phyloP scores from a whole-genome alignment of 345 rosid genomes.

The Cardamine occulta region DNA sequence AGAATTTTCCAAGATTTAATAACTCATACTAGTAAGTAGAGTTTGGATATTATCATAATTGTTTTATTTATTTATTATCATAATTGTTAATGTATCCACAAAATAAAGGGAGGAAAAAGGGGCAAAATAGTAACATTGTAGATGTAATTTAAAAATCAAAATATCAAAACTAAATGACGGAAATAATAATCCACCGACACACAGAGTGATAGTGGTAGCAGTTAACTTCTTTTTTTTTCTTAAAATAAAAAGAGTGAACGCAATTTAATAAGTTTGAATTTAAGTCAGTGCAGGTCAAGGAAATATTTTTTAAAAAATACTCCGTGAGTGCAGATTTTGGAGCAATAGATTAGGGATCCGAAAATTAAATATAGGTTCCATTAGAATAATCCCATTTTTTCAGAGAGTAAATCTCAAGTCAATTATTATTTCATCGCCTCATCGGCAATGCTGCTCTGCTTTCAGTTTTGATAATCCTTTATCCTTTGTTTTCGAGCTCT shows the following conservation, averaged over 20 bases:
- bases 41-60: too few species aligned
- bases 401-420: constrained; percentile 50
- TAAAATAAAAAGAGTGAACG: constrained; percentile 20
- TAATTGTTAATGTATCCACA: background rate
- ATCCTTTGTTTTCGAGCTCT: constrained; percentile 31
- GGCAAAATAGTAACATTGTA: background rate
- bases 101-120: background rate
- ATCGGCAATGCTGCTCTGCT: constrained; percentile 34
- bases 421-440: constrained; percentile 22
- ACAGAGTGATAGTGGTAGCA: constrained; percentile 36
- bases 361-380: constrained; percentile 1
- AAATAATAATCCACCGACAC: constrained; percentile 41
- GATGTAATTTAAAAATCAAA: background rate
- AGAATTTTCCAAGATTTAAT: background rate
- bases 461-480: constrained; percentile 15
- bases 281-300: constrained; percentile 34
- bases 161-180: background rate
- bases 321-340: constrained; percentile 20
- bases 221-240: background rate
- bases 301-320: background rate
- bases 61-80: background rate
- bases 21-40: background rate
- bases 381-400: constrained; percentile 9
- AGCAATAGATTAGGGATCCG: constrained; percentile 29
- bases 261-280: constrained; percentile 24